Evolutionary conservation across 2,329 filamentous ascomycete species (phyloP).

Genomic region (Dothistroma septosporum): DNA sequence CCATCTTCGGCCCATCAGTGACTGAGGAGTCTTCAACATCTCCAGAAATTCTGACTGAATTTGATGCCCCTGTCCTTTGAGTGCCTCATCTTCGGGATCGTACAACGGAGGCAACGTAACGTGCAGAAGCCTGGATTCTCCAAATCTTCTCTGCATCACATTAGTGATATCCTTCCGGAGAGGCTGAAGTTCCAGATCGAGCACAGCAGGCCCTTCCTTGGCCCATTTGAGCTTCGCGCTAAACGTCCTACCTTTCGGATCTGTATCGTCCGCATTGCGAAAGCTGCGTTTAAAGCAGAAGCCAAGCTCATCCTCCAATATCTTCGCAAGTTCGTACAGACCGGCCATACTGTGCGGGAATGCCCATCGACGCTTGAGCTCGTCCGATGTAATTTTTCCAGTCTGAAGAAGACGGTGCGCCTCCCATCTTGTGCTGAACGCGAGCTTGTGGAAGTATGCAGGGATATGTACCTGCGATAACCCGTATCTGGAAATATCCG

Average conservation of each 20-base stretch:
- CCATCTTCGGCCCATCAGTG: constrained; percentile 43
- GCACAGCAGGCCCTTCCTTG: constrained; percentile 16
- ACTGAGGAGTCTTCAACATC: constrained; percentile 37
- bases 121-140: constrained; percentile 42
- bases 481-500: not conserved
- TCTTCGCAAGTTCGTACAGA: constrained; percentile 13
- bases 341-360: not conserved
- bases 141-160: constrained; percentile 30
- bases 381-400: constrained; percentile 6
- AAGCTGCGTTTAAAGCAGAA: constrained; percentile 6
- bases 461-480: constrained; percentile 19
- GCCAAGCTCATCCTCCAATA: not conserved
- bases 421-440: constrained; percentile 23
- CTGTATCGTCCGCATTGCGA: not conserved
- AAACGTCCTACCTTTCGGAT: constrained; percentile 12
- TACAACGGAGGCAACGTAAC: constrained; percentile 35
- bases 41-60: constrained; percentile 28
- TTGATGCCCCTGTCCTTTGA: constrained; percentile 14
- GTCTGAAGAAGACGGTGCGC: constrained; percentile 23
- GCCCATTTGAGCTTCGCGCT: constrained; percentile 13
- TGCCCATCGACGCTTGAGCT: constrained; percentile 13
- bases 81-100: constrained; percentile 8
- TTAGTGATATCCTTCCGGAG: constrained; percentile 22
- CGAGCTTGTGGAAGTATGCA: constrained; percentile 10
- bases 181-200: constrained; percentile 22